Evolutionary conservation across 371 early-diverging fungal species (phyloP).

Genomic region (Parasitella parasitica): DNA sequence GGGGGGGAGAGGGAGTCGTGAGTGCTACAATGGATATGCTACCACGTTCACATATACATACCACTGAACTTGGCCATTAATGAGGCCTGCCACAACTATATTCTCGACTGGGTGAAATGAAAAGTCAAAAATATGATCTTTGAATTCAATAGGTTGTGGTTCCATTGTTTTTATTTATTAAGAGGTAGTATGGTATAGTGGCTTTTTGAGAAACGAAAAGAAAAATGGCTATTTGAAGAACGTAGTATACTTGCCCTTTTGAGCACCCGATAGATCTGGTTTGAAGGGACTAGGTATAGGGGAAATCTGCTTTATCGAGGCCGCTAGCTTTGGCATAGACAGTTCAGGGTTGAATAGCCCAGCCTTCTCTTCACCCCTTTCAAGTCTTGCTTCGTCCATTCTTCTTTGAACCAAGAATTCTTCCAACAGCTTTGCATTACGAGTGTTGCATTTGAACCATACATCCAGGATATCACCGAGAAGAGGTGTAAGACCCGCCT

Average conservation of each 20-base stretch:
- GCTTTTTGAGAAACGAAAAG: neutral
- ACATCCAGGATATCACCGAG: conserved; percentile 52
- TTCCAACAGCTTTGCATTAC: conserved; percentile 48
- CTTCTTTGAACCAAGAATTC: conserved; percentile 40
- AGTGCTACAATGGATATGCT: too few species aligned
- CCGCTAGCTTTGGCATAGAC: neutral
- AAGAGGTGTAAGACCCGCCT: conserved; percentile 49
- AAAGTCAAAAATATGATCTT: conserved; percentile 67
- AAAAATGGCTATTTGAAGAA: conserved; percentile 1
- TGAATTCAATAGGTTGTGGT: conserved; percentile 23
- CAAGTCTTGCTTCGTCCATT: conserved; percentile 37
- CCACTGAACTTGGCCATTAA: conserved; percentile 78
- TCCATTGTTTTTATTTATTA: neutral
- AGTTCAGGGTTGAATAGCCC: neutral
- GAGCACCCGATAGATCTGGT: neutral
- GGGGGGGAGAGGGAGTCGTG: neutral
- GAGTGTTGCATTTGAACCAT: conserved; percentile 49
- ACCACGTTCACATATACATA: conserved; percentile 32
- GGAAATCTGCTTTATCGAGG: neutral
- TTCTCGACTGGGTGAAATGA: conserved; percentile 70
- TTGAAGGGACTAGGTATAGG: neutral
- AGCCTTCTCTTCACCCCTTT: conserved; percentile 17
- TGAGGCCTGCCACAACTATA: conserved; percentile 70
- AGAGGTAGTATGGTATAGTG: neutral
- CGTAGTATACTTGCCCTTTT: conserved; percentile 13